Evolutionary conservation across 2,329 filamentous ascomycete species (phyloP).

Genomic region (Fonsecaea nubica): DNA sequence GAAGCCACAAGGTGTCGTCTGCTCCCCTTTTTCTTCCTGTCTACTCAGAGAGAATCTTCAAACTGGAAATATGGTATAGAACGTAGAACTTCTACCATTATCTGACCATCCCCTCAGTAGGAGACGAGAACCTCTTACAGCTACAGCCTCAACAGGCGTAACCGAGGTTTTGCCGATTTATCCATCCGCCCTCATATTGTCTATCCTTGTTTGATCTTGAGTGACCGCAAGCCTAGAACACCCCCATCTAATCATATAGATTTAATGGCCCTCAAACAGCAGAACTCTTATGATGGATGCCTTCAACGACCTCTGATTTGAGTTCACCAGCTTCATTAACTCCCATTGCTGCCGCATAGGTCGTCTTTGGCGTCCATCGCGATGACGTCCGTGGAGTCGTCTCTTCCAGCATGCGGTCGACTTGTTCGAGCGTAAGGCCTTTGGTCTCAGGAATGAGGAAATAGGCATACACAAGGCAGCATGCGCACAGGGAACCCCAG

Average conservation of each 20-base stretch:
- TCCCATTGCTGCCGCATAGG: slow-evolving; percentile 68
- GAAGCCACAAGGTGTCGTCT: no score
- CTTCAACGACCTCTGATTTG: slow-evolving; percentile 40
- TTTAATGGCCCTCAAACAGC: slow-evolving; percentile 35
- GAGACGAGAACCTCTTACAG: not conserved
- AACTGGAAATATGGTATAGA: no score
- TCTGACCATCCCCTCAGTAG: not conserved
- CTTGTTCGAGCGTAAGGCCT: slow-evolving; percentile 78
- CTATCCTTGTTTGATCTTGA: not conserved
- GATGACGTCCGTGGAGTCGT: slow-evolving; percentile 75
- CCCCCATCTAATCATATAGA: no score
- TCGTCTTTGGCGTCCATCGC: slow-evolving; percentile 75
- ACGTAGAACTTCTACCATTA: not conserved
- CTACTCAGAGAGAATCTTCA: no score
- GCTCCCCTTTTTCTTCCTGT: no score
- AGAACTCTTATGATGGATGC: slow-evolving; percentile 43
- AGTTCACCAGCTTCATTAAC: slow-evolving; percentile 47
- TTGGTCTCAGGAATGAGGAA: slow-evolving; percentile 78
- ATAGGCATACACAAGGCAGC: slow-evolving; percentile 73
- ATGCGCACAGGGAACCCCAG: slow-evolving; percentile 77
- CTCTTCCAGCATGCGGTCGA: slow-evolving; percentile 90
- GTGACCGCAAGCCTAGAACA: not conserved
- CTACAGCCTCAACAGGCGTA: not conserved
- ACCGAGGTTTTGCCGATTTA: not conserved
- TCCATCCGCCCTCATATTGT: not conserved